phyloP scores from a whole-genome alignment of 495 filamentous ascomycete genomes.

The Parachaetomium inaequale region DNA sequence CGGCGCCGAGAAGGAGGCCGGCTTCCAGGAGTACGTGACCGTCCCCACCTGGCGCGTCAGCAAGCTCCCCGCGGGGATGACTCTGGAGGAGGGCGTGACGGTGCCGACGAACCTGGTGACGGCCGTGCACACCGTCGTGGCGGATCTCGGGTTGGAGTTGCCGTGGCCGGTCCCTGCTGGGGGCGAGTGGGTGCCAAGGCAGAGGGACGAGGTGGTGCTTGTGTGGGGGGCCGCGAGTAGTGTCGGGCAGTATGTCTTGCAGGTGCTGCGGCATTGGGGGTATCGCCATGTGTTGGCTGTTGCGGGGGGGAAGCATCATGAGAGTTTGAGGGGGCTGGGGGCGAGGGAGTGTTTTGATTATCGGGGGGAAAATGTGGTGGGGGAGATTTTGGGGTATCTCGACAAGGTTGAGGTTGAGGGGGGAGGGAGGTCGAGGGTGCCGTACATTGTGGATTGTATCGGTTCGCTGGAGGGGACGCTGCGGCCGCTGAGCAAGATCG shows the following conservation, averaged over 20 bases:
- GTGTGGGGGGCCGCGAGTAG: slow-evolving; percentile 54
- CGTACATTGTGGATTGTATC: slow-evolving; percentile 53
- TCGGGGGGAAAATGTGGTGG: slow-evolving; percentile 32
- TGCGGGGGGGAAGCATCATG: slow-evolving; percentile 44
- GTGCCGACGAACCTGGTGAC: slow-evolving; percentile 53
- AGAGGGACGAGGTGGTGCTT: slow-evolving; percentile 38
- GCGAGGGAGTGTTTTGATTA: slow-evolving; percentile 50
- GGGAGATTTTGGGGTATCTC: slow-evolving; percentile 31
- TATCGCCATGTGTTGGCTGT: slow-evolving; percentile 49
- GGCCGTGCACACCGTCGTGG: slow-evolving; percentile 44
- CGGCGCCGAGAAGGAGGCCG: slow-evolving; percentile 35
- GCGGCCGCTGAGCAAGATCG: slow-evolving; percentile 42
- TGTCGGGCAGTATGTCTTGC: slow-evolving; percentile 48
- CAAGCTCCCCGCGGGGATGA: slow-evolving; percentile 37
- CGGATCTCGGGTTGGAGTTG: slow-evolving; percentile 42
- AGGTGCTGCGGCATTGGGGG: slow-evolving; percentile 49
- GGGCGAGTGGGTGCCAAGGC: slow-evolving; percentile 22
- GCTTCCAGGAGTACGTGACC: slow-evolving; percentile 47
- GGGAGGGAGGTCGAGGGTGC: slow-evolving; percentile 26
- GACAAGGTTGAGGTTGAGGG: neutral
- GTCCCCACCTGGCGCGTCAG: slow-evolving; percentile 36
- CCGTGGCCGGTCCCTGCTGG: slow-evolving; percentile 42
- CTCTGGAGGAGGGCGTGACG: slow-evolving; percentile 45
- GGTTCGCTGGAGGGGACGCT: slow-evolving; percentile 44
- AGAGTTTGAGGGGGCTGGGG: slow-evolving; percentile 38